Percentiles rank a stretch among this genome's conserved stretches.
These are phyloP conservation scores for Plasmodium vivax DNA, from an alignment of 169 alveolate species.

Conservation along the genomic window DNA sequence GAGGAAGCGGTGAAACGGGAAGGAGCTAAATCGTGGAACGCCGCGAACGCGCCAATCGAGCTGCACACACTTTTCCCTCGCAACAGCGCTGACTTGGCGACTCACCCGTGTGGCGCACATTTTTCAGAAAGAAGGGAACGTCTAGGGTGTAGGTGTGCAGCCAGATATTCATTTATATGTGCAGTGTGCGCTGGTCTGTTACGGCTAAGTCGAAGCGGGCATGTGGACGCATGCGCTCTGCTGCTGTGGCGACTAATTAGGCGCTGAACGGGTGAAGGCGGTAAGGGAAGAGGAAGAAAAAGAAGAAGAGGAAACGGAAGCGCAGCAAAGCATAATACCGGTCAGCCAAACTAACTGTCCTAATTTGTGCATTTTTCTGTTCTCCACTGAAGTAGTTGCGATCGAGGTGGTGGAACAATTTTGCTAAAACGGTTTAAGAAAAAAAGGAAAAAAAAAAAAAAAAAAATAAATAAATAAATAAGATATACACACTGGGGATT, in stretches of 20 bases:
- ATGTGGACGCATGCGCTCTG: background rate
- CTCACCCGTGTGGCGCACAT: conserved; percentile 76
- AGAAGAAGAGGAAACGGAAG: background rate
- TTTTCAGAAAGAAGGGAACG: conserved; percentile 74
- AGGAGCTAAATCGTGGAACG: background rate
- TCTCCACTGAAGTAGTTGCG: background rate
- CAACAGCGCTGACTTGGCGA: background rate
- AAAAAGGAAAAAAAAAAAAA: background rate
- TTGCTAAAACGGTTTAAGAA: background rate
- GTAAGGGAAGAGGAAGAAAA: background rate
- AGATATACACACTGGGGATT: background rate
- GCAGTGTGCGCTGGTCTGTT: background rate
- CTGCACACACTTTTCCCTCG: background rate
- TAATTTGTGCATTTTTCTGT: background rate
- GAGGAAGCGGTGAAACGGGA: background rate
- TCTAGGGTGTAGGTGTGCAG: conserved; percentile 65
- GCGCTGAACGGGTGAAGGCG: background rate
- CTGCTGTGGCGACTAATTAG: background rate
- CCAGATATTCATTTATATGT: conserved; percentile 53
- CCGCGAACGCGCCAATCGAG: too few relatives aligned
- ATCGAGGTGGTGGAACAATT: background rate
- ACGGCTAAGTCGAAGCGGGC: background rate
- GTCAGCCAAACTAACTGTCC: background rate
- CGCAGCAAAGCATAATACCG: background rate
- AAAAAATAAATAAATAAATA: background rate